Evolutionary conservation across 2,329 filamentous ascomycete species (phyloP), one percentile per base, ranked within the genome.

Genomic region (Thelonectria blattea): DNA sequence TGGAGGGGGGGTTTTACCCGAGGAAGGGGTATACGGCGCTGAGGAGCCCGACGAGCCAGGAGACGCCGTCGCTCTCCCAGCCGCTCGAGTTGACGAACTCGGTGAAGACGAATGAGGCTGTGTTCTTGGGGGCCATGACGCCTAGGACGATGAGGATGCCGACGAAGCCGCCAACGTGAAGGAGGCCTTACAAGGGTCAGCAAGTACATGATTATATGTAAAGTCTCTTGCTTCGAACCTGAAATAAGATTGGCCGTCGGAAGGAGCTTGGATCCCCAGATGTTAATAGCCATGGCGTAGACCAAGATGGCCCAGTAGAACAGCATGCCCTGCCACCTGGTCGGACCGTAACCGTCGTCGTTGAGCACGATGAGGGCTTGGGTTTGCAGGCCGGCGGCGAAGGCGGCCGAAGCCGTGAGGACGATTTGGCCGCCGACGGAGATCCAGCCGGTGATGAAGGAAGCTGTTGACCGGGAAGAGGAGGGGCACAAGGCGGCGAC

Each of bases 331-430:
- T 78, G 77, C 76, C 78, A 82, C 34, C 77, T 63, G 15, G 73
- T 45, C 0, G 79, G 76, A 0, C 71, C 45, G 55, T 82, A 83
- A 0, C 66, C 68, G 1, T 74, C 72, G 12, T 78, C 61, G 52
- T 80, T 82, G 3, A 82, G 52, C 3, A 77, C 75, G 39, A 83
- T 75, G 9, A 82, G 64, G 0, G 74, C 74, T 57, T 82, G 79
- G 0, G 77, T 65, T 48, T 81, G 77, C 0, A 81, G 72, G 1
- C 78, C 79, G 2, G 75, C 76, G 0, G 78, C 75, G 42, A 82
- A 82, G 0, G 79, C 80, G n/a, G 79, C 79, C 1, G 80, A 81
- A 0, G 79, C 77, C n/a, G 79, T 78, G 3, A 81, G 63, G 1
- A 81, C 75, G 4, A 79, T 72, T 48, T 81, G 79, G 0, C 80